Evolutionary conservation across 2,329 filamentous ascomycete species (phyloP).

Genomic region (Graphiopsis chlorocephala): DNA sequence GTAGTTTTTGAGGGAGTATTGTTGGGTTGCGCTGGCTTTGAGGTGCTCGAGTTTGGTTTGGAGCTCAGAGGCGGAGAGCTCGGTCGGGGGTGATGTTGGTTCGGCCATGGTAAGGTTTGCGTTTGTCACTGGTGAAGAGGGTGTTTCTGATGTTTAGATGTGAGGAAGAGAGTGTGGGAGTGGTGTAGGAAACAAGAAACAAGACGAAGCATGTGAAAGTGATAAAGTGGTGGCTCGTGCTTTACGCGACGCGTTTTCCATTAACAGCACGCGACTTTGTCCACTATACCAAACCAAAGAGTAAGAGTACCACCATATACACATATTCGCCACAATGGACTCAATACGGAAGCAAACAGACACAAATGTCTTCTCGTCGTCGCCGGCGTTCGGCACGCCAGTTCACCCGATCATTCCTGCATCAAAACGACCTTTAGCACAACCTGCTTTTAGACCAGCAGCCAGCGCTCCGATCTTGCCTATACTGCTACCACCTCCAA

Average conservation of each 20-base stretch:
- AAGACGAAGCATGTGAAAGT: slow-evolving; percentile 5
- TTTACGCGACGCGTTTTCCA: background rate
- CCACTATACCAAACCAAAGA: background rate
- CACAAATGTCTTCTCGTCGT: slow-evolving; percentile 64
- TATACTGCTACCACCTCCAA: slow-evolving; percentile 83
- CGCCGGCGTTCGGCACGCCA: slow-evolving; percentile 85
- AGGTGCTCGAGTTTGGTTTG: slow-evolving; percentile 57
- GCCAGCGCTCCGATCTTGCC: slow-evolving; percentile 67
- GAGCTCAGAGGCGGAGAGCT: slow-evolving; percentile 18
- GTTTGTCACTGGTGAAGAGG: background rate
- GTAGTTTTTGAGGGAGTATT: slow-evolving; percentile 89
- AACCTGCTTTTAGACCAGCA: slow-evolving; percentile 51
- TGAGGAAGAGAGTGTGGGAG: background rate
- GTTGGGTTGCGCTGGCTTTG: slow-evolving; percentile 73
- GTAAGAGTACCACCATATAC: background rate
- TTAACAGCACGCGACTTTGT: background rate
- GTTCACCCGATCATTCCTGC: slow-evolving; percentile 62
- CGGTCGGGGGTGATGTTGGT: background rate
- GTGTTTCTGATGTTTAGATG: background rate
- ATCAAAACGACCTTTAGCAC: slow-evolving; percentile 42
- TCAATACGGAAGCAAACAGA: background rate
- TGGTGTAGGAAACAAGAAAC: background rate
- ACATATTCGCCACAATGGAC: slow-evolving; percentile 11
- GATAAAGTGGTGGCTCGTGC: background rate
- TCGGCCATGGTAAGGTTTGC: background rate